Base-by-base conservation (phyloP, 495 filamentous ascomycete species). In the Sordaria brevicollis region DNA sequence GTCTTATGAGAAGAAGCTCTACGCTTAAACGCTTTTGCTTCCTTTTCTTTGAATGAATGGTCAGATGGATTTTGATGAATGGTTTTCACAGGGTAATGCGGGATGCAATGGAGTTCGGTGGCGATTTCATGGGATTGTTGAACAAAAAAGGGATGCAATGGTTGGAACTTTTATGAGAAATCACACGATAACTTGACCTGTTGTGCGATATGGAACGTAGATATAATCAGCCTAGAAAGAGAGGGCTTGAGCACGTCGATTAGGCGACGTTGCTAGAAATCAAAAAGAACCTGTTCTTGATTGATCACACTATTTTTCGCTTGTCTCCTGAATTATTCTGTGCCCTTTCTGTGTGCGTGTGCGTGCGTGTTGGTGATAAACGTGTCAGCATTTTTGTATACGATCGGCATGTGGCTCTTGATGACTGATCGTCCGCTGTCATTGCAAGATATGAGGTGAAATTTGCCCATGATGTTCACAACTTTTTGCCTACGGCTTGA, bases 1-100 rank as follows among this genome's bases (percentile, higher is more conserved):
- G 83, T 95, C 91, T 80, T 98, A 95, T 80, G 96, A 97, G 84
- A 99, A 98, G 90, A 99, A 97, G 85, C 90, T 99, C 71, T 99
- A 97, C 81, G 91, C 93, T 71, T 97, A 90, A 68, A 65, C 36
- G 62, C 35, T 21, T 62, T 31, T 11, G 49, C 49, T 62, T 57
- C 31, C 13, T 31, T 57, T 29, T 57, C 49, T 15, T 1, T n/a
- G n/a, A n/a, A n/a, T n/a, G 49, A 62, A 62, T 17, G 49, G 49
- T 62, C 49, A 3, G 49, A 36, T 62, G 25, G 49, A 31, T 62
- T 62, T 31, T 15, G 49, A 57, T 57, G 49, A 17, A 29, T 31
- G 49, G 25, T 31, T 62, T 62, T 31, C 13, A 62, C 29, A 62
- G 49, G 49, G 49, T 62, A 31, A 62, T 62, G 49, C 49, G 25